phyloP scores from a whole-genome alignment of 2,329 filamentous ascomycete species.

The Pseudonectria foliicola region DNA sequence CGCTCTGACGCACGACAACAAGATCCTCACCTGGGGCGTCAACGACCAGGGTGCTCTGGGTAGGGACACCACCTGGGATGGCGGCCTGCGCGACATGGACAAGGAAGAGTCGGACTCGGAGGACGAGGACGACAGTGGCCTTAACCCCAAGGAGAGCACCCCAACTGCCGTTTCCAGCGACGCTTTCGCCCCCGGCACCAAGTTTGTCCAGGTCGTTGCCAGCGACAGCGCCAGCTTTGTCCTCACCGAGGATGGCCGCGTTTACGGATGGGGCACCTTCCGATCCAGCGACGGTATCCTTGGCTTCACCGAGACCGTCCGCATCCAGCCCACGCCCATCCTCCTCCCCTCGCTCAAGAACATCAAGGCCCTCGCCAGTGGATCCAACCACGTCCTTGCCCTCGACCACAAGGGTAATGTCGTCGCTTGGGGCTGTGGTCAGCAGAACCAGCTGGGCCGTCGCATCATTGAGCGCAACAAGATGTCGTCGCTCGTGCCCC shows the following conservation, averaged over 20 bases:
- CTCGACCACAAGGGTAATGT: conserved; percentile 59
- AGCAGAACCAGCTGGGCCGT: conserved; percentile 59
- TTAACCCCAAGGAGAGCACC: conserved; percentile 68
- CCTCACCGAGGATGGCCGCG: conserved; percentile 64
- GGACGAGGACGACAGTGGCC: conserved; percentile 53
- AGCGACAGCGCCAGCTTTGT: conserved; percentile 71
- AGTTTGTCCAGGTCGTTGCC: conserved; percentile 58
- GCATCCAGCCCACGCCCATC: conserved; percentile 42
- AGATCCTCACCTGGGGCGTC: conserved; percentile 79
- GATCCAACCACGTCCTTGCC: conserved; percentile 65
- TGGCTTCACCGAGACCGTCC: conserved; percentile 50
- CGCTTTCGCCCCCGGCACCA: conserved; percentile 53
- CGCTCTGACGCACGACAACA: conserved; percentile 71
- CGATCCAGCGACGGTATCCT: conserved; percentile 57
- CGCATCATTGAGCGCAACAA: conserved; percentile 55
- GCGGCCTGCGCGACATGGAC: conserved; percentile 52
- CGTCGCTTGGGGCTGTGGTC: conserved; percentile 64
- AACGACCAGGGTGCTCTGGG: conserved; percentile 80
- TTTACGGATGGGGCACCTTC: conserved; percentile 84
- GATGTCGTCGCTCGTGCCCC: conserved; percentile 52
- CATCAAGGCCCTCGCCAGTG: conserved; percentile 56
- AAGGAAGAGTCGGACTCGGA: conserved; percentile 49
- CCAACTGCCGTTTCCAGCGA: conserved; percentile 54
- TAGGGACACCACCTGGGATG: conserved; percentile 63
- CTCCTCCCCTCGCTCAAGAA: conserved; percentile 59